Conservation (phyloP, 2,329 filamentous ascomycete species). For the Paraconiothyrium sp. region DNA sequence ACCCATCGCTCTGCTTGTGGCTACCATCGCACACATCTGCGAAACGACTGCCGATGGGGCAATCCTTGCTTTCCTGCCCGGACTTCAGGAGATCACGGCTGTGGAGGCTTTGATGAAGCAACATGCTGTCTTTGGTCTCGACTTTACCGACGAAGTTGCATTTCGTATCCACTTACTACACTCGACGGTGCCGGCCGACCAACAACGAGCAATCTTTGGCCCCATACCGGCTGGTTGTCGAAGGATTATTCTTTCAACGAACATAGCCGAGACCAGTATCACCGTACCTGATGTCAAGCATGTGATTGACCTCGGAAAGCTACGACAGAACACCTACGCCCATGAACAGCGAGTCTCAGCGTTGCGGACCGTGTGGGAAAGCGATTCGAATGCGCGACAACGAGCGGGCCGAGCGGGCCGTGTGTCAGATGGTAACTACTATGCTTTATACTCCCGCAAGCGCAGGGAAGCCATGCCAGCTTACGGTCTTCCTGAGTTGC, state of each 20-base stretch:
- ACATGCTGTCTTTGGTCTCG: conserved; percentile 3
- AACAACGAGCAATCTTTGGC: conserved; percentile 13
- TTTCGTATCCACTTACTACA: conserved; percentile 15
- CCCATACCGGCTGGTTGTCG: conserved; percentile 13
- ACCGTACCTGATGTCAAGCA: conserved; percentile 17
- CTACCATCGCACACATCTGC: conserved; percentile 15
- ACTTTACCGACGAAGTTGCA: conserved; percentile 9
- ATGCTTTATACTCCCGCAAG: conserved; percentile 14
- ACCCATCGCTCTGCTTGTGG: conserved; percentile 14
- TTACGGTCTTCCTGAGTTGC: conserved; percentile 12
- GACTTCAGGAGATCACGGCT: conserved; percentile 12
- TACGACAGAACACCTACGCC: conserved; percentile 11
- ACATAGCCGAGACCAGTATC: conserved; percentile 17
- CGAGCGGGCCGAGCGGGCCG: conserved; percentile 17
- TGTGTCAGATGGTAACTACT: conserved; percentile 17
- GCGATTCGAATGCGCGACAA: conserved; percentile 17
- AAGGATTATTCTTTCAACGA: conserved; percentile 17
- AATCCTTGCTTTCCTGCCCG: conserved; percentile 18
- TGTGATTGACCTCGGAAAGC: conserved; percentile 16
- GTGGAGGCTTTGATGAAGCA: conserved; percentile 5
- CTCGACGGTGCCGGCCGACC: conserved; percentile 9
- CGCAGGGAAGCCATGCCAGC: conserved; percentile 10
- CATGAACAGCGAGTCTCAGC: conserved; percentile 7
- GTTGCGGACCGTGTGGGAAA: conserved; percentile 13
- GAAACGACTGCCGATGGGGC: conserved; percentile 14